Evolutionary conservation across 2,329 filamentous ascomycete species (phyloP).

Genomic region (Septoria linicola): DNA sequence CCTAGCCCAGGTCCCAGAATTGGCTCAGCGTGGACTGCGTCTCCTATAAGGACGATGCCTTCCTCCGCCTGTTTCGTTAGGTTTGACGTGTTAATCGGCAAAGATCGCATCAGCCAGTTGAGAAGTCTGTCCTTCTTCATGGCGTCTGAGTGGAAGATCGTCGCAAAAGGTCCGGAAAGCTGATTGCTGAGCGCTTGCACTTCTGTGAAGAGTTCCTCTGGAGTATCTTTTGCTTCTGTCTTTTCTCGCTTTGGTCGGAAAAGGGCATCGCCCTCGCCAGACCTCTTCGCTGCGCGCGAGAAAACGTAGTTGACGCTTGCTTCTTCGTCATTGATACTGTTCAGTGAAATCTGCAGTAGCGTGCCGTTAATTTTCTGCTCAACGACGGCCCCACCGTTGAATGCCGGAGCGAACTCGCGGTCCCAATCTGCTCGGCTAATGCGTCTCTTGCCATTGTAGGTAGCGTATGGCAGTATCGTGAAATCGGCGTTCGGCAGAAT

Average conservation of each 20-base stretch:
- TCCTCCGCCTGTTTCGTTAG: conserved; percentile 30
- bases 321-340: conserved; percentile 27
- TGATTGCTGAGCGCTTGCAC: conserved; percentile 28
- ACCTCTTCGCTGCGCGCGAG: conserved; percentile 37
- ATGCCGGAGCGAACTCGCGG: conserved; percentile 16
- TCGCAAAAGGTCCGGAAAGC: conserved; percentile 36
- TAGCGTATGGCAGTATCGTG: conserved; percentile 41
- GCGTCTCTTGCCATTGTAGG: conserved; percentile 38
- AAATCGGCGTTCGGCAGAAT: conserved; percentile 32
- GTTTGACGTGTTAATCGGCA: conserved; percentile 25
- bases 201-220: conserved; percentile 40
- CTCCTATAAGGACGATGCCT: conserved; percentile 40
- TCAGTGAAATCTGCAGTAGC: conserved; percentile 39
- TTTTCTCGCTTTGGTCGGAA: conserved; percentile 38
- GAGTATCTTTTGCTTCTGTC: conserved; percentile 37
- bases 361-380: conserved; percentile 28
- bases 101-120: conserved; percentile 46
- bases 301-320: conserved; percentile 43
- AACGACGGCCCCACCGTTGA: conserved; percentile 29
- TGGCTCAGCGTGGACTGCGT: conserved; percentile 43
- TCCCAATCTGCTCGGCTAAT: conserved; percentile 25
- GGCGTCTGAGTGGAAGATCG: conserved; percentile 36
- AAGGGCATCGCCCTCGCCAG: conserved; percentile 33
- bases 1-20: conserved; percentile 42
- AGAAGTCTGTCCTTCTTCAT: conserved; percentile 40